These are phyloP conservation scores for Leucaena leucocephala DNA, from an alignment of 306 rosid species.

Conservation along the genomic window DNA sequence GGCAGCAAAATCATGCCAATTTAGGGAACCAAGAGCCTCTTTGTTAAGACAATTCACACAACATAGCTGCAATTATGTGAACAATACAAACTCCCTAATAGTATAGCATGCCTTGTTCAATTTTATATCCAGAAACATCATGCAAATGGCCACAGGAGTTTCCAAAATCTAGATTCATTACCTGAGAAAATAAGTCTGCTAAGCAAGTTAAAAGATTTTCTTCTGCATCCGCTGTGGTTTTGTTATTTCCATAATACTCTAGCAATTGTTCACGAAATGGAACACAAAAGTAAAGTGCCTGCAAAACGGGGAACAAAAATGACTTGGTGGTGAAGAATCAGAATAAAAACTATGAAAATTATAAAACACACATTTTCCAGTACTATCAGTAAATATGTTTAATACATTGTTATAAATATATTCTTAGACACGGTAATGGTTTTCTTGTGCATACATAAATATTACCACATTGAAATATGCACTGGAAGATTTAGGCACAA, in stretches of 20 bases:
- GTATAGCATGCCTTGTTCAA: background rate
- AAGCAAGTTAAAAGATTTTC: constrained; percentile 90
- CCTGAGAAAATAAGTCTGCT: constrained; percentile 91
- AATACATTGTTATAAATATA: background rate
- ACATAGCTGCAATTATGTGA: constrained; percentile 1
- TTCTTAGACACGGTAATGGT: constrained; percentile 4
- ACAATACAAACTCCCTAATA: constrained; percentile 6
- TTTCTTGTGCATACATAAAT: background rate
- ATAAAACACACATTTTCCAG: constrained; percentile 13
- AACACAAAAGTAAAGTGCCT: constrained; percentile 94
- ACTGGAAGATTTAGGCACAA: background rate
- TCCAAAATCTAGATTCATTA: constrained; percentile 27
- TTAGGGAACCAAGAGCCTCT: background rate
- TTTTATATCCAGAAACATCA: constrained; percentile 4
- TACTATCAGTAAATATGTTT: constrained; percentile 13
- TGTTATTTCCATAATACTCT: constrained; percentile 68
- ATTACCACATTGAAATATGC: background rate
- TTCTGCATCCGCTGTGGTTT: constrained; percentile 62
- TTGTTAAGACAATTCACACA: background rate
- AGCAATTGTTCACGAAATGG: constrained; percentile 89
- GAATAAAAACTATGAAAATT: background rate
- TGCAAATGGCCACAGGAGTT: constrained; percentile 16
- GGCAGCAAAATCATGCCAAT: background rate
- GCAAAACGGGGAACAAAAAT: constrained; percentile 27
- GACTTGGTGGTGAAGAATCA: background rate